These are phyloP conservation scores for Capsicum baccatum DNA, from an alignment of 257 asterid species.

Conservation along the genomic window DNA sequence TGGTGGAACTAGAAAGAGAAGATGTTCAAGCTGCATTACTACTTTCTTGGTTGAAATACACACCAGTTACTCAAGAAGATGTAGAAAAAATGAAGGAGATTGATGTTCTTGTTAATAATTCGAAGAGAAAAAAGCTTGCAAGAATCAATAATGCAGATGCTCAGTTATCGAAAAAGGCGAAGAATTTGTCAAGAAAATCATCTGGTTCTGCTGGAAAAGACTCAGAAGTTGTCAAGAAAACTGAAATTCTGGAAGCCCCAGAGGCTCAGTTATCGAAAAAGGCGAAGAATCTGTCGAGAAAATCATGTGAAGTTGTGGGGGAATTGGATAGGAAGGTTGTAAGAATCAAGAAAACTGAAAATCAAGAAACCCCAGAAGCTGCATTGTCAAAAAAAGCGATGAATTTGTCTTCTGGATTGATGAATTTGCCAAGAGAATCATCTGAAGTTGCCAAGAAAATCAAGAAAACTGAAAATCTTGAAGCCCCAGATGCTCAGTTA, in stretches of 20 bases:
- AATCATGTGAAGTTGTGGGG: neutral
- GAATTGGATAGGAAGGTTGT: neutral
- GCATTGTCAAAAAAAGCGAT: neutral
- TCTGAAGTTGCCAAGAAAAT: too few relatives aligned
- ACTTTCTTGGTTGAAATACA: conserved; percentile 25
- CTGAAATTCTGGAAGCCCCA: too few relatives aligned
- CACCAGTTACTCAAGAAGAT: neutral
- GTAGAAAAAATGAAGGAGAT: neutral
- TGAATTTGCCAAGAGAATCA: neutral
- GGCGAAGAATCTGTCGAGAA: too few relatives aligned
- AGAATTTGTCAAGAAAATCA: neutral
- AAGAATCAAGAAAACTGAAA: neutral
- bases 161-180: neutral
- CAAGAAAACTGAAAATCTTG: too few relatives aligned
- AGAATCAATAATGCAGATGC: neutral
- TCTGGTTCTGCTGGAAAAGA: neutral
- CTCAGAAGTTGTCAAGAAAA: too few relatives aligned
- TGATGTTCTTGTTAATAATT: neutral
- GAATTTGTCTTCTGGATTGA: neutral
- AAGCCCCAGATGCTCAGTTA: too few relatives aligned
- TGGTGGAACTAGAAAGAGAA: neutral
- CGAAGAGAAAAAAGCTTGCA: neutral
- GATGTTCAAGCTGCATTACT: neutral
- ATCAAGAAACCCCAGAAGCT: neutral
- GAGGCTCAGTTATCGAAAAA: too few relatives aligned